Evolutionary conservation across 352 stramenopile genomes (phyloP), one percentile per base, ranked within the genome.

Genomic region (Pythium folliculosum): DNA sequence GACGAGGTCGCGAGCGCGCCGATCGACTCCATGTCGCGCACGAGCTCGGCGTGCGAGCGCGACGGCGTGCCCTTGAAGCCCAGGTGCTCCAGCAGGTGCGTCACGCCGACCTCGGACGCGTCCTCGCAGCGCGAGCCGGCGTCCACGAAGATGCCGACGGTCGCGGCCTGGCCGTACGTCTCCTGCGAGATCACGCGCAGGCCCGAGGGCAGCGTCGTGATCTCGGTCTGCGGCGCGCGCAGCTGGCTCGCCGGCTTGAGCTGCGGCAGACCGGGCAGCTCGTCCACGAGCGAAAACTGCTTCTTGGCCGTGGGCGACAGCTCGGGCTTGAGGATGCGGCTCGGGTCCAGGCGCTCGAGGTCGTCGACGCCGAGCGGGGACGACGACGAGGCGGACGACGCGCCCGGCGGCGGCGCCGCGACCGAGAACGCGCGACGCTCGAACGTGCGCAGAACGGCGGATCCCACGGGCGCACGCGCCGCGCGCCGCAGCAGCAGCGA

Each of bases 161-260:
- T 98, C 48, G 89, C 95, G 14, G 97, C 93, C 71, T 98, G 95
- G 37, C 94, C 95, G 74, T 98, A 98, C 19, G 90, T 99, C 73
- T 99, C 96, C 67, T 99, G 95, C 16, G 94, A 98, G 58, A 98
- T 97, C 27, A 99, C 96, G 32, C 96, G 90, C 44, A 99, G 80
- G 0, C 96, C 97, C 52, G 97, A 98, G 16, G 90, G 76, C 13
- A 99, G 80, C 54, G 88, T 97, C 35, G 96, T 97, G 30, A 98
- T 86, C 69, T 97, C 72, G 1, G 96, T 99, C 65, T 95, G 81
- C 5, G 97, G 97, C 35, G 86, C 79, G 54, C 88, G 73, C 22
- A 96, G 66, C 55, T 97, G 85, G 55, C 81, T 92, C 40, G 89
- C 88, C 0, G 90, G 86, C 65, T 95, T 95, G 49, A 97, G 82